Evolutionary conservation across 495 filamentous ascomycete genomes (phyloP), one percentile per base, ranked within the genome.

Genomic region (Penicillium diatomitis): DNA sequence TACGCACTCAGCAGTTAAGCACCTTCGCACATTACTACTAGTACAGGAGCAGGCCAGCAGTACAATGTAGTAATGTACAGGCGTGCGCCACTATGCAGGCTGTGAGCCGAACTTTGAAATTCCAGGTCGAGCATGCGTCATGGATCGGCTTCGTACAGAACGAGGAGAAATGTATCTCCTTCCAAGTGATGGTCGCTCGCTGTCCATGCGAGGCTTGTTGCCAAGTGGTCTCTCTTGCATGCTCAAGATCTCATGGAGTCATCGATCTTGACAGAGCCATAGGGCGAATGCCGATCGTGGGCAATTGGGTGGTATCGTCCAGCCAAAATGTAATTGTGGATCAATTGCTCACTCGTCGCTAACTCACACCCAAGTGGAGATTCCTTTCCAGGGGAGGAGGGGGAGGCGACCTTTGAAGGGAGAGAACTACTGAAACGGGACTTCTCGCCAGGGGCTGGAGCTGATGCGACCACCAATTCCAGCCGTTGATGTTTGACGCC

Each of bases 331-430:
- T 6, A 54, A 54, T 39, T 58, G 32, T 61, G 58, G 58, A 55
- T 49, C 37, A 46, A 29, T 37, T 49, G 32, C 34, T 55, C 46
- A 58, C 52, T 58, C 52, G 53, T 47, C 47, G 45, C 45, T 29
- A 29, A 38, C 41, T 12, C 20, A 20, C 20, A 20, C 10, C 35
- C 28, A 52, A 57, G 55, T 54, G 48, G 48, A 51, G 38, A 8
- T 32, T 20, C 20, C 20, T 20, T 20, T 20, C 20, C 20, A 20
- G 20, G 27, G 29, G 27, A 44, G 28, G n/a, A 41, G n/a, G 49
- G 33, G 43, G 32, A n/a, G n/a, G 20, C 20, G n/a, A 20, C 2
- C 20, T 20, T 20, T 20, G 20, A 20, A 49, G 40, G 33, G 33
- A 20, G 27, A 5, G 27, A 28, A 49, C 33, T 27, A 37, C 47